Percentiles rank a stretch among this genome's conserved stretches.
phyloP scores from a whole-genome alignment of 1,284 basidiomycete genomes.

The Heimioporus retisporus region DNA sequence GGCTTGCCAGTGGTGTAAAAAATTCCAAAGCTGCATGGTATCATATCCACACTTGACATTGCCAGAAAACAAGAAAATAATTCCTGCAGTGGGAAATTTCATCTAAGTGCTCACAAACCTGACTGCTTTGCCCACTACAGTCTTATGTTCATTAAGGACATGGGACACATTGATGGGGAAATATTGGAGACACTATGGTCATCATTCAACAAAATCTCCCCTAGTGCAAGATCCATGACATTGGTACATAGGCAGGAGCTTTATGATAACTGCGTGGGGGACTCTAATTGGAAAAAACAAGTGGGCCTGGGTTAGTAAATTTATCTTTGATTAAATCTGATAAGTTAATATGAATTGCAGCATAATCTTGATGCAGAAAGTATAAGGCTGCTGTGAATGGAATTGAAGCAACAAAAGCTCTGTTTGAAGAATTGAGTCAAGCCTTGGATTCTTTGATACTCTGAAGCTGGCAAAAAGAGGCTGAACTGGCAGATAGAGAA shows the following conservation, averaged over 20 bases:
- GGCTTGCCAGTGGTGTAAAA: slow-evolving; percentile 20
- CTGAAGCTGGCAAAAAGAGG: too few species aligned
- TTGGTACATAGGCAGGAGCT: slow-evolving; percentile 23
- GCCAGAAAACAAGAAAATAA: slow-evolving; percentile 17
- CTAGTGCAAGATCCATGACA: slow-evolving; percentile 23
- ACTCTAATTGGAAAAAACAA: slow-evolving; percentile 29
- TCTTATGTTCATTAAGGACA: slow-evolving; percentile 21
- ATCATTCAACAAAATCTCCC: slow-evolving; percentile 25
- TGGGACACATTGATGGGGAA: slow-evolving; percentile 23
- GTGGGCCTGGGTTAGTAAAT: slow-evolving; percentile 10
- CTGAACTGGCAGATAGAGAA: neutral
- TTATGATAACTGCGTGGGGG: slow-evolving; percentile 24
- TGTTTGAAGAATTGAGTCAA: slow-evolving; percentile 4
- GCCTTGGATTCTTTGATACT: neutral
- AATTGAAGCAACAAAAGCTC: slow-evolving; percentile 5
- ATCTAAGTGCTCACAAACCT: slow-evolving; percentile 21
- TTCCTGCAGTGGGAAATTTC: slow-evolving; percentile 21
- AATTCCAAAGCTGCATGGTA: slow-evolving; percentile 15
- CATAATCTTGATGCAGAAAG: slow-evolving; percentile 18
- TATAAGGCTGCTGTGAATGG: slow-evolving; percentile 2
- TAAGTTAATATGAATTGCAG: neutral
- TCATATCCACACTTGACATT: slow-evolving; percentile 2
- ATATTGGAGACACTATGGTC: slow-evolving; percentile 29
- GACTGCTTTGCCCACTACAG: slow-evolving; percentile 18
- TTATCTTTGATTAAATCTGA: neutral